Percentiles rank a stretch among this genome's conserved stretches.
Conservation (phyloP, 148 eudicot species). For the Rhododendron simsii region DNA sequence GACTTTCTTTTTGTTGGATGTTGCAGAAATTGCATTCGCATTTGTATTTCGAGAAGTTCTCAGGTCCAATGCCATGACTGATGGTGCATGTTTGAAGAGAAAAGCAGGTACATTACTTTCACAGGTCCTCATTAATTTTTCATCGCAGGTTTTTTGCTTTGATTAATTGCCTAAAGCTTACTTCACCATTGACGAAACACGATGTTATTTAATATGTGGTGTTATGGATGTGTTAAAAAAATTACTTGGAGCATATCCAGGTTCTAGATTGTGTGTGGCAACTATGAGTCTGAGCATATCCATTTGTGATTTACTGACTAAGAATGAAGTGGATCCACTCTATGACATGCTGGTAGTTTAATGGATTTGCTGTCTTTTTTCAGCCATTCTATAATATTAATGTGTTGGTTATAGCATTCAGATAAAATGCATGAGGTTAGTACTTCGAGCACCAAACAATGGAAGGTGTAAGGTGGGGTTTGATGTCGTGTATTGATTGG, state of each 20-base stretch:
- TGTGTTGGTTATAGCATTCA: not conserved
- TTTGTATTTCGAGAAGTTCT: conserved; percentile 85
- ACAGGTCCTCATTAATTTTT: not conserved
- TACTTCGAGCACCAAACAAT: not conserved
- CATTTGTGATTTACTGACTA: not conserved
- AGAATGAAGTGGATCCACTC: not conserved
- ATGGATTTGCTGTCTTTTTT: not conserved
- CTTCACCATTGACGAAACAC: not conserved
- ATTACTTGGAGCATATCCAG: not conserved
- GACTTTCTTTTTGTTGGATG: conserved; percentile 20
- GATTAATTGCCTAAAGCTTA: not conserved
- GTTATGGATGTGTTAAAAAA: not conserved
- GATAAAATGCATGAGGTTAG: not conserved
- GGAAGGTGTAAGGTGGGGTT: not conserved
- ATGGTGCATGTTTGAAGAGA: conserved; percentile 55
- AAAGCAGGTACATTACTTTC: conserved; percentile 59
- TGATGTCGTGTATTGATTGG: not conserved
- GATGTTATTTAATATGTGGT: not conserved
- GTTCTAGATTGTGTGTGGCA: not conserved
- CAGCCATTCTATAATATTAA: not conserved
- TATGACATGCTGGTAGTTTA: not conserved
- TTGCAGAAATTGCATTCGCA: conserved; percentile 72
- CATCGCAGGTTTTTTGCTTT: not conserved
- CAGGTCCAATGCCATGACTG: conserved; percentile 35
- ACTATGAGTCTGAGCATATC: not conserved